Evolutionary conservation across 805 yeast genomes (phyloP), one percentile per base, ranked within the genome.

Genomic region (Brettanomyces naardenensis): DNA sequence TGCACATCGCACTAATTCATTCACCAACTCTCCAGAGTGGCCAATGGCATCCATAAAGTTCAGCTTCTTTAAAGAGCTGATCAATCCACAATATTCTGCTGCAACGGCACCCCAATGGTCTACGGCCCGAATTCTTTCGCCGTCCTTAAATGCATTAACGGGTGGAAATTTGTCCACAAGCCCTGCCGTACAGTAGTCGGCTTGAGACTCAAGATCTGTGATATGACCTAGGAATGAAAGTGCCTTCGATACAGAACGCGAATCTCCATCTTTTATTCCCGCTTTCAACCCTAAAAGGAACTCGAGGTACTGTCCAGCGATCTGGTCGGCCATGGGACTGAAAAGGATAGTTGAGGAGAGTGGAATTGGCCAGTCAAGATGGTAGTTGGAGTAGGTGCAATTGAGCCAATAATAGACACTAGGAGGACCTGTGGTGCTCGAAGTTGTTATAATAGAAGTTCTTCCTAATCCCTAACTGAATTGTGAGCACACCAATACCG

Each of bases 141-240:
- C 31, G 11, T 34, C 15, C 13, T 18, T 13, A 19, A 34, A 19
- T 11, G 27, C 13, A 7, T 19, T 19, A 11, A 3, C 15, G 4
- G 40, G 43, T 2, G 28, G 22, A 18, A 19, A 23, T 6, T 17
- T 29, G 13, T 31, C 31, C 1, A 34, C 17, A 6, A 27, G 15
- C 10, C 19, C 26, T 18, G 14, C 9, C 21, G 11, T 5, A 7
- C 11, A 11, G 20, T 34, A 22, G 18, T 18, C 27, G 10, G 15
- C 38, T 31, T n/a, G 30, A 26, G 11, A 13, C 3, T 22, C 15
- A 4, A 41, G 13, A 19, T 31, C 19, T 4, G 7, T 17, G 3
- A 38, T 31, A 13, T 21, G 14, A 3, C 10, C 22, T 34, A 41
- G 28, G 17, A 38, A 38, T n/a, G 44, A 41, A 9, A 41, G 20